A percentile compares a stretch with the other conserved stretches of the same genome.
phyloP scores from a whole-genome alignment of 2,329 filamentous ascomycete genomes.

The Amauroascus niger region DNA sequence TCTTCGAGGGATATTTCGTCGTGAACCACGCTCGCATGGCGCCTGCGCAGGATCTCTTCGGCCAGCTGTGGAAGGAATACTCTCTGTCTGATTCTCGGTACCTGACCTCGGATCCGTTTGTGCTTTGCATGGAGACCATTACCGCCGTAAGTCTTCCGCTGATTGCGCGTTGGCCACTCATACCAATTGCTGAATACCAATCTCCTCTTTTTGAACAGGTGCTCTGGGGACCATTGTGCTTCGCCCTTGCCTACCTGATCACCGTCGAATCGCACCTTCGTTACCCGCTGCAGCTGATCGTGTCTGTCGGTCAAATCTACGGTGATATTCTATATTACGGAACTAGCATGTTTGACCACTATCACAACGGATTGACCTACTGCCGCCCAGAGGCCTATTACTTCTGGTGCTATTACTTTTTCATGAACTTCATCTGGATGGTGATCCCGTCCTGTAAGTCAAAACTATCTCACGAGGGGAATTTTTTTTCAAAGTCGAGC shows the following conservation, averaged over 20 bases:
- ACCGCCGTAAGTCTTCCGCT: constrained; percentile 53
- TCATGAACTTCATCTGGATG: constrained; percentile 60
- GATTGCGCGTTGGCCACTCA: not conserved
- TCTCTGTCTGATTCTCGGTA: constrained; percentile 79
- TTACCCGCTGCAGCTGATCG: constrained; percentile 50
- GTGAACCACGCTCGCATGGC: constrained; percentile 57
- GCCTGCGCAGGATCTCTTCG: constrained; percentile 60
- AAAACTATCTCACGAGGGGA: too few relatives aligned
- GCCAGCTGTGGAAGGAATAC: constrained; percentile 91
- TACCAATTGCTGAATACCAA: constrained; percentile 11
- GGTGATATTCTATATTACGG: constrained; percentile 56
- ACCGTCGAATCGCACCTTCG: constrained; percentile 47
- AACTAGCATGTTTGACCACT: constrained; percentile 53
- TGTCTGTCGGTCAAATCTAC: constrained; percentile 55
- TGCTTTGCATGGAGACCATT: constrained; percentile 76
- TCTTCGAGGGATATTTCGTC: constrained; percentile 81
- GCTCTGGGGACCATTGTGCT: constrained; percentile 54
- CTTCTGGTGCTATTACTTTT: constrained; percentile 57
- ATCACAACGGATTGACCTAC: constrained; percentile 45
- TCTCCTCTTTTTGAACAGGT: constrained; percentile 39
- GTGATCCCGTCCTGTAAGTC: constrained; percentile 48
- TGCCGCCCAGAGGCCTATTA: constrained; percentile 54
- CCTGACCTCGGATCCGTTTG: constrained; percentile 69
- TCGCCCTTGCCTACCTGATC: constrained; percentile 48
- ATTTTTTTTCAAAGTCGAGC: not conserved